Base-by-base conservation (phyloP, 2,329 filamentous ascomycete species). In the Apiospora hydei region DNA sequence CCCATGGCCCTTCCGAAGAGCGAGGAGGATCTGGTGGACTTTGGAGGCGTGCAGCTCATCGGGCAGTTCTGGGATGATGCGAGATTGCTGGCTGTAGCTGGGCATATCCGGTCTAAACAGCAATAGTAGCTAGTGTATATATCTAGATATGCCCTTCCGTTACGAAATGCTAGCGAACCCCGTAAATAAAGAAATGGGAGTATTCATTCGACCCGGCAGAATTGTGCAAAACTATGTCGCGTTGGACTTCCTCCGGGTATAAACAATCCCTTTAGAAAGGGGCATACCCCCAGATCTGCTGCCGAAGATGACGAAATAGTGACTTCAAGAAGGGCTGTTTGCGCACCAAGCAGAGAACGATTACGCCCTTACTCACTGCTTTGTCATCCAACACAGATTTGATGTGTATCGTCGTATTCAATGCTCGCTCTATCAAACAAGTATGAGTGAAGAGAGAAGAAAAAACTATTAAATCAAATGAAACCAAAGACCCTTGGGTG, bases 61-160 rank as follows among this genome's bases (percentile, higher is more conserved):
- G 93, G 91, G n/a, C 94, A 96, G 80, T 95, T 91, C 79, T 94
- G 93, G 81, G 91, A 94, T 77, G 94, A 96, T 80, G 84, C 86
- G 26, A 82, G 89, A 51, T 82, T 95, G 34, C 83, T 95, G 5
- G 80, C 83, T 1, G 84, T 91, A 71, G 92, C 91, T 7, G 83
- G 84, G 26, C 73, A 57, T 13, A 26, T 69, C 11, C 46, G 49
- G 47, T 47, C 66, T 30, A 14, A 47, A 21, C 53, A 61, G 24
- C 24, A 68, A 34, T 64, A n/a, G 10, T n/a, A 14, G 10, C 1
- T 41, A 24, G 8, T 1, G 8, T 1, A 7, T n/a, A 21, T 41
- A 34, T 21, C 26, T 3, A 41, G 21, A 6, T 41, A 7, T 41
- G 41, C 34, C 57, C 18, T n/a, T 4, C 10, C 10, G 10, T n/a